phyloP scores from a whole-genome alignment of 306 rosid genomes.

The Acacia melanoxylon region DNA sequence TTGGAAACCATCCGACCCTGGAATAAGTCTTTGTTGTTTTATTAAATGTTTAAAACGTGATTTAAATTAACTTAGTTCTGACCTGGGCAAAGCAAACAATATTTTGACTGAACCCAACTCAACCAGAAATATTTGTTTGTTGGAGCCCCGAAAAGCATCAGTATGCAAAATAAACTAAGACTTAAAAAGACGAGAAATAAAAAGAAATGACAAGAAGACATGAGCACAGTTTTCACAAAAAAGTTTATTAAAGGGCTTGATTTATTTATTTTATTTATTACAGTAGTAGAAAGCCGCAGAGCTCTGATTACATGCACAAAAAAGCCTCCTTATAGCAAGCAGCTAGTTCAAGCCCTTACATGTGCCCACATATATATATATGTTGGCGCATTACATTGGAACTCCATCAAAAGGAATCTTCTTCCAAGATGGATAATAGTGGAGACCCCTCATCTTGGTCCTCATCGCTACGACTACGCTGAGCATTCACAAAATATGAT shows the following conservation, averaged over 20 bases:
- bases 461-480: neutral
- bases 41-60: too few species aligned
- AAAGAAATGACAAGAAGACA: neutral
- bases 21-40: too few species aligned
- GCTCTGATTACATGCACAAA: neutral
- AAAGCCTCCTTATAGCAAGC: neutral
- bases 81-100: too few species aligned
- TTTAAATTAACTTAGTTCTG: too few species aligned
- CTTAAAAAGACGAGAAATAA: too few species aligned
- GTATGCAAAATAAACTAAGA: neutral
- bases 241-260: neutral
- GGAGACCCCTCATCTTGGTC: neutral
- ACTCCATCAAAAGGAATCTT: neutral
- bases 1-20: too few species aligned
- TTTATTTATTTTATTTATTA: neutral
- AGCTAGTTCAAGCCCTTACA: neutral
- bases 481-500: conserved; percentile 40
- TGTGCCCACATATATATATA: neutral
- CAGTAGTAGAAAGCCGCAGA: neutral
- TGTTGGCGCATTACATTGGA: neutral
- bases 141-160: neutral
- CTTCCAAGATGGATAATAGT: conserved; percentile 28
- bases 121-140: neutral
- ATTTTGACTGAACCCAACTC: neutral
- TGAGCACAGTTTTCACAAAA: neutral